Base-by-base conservation (phyloP, 2,329 filamentous ascomycete genomes). In the Microcyclospora pomicola region DNA sequence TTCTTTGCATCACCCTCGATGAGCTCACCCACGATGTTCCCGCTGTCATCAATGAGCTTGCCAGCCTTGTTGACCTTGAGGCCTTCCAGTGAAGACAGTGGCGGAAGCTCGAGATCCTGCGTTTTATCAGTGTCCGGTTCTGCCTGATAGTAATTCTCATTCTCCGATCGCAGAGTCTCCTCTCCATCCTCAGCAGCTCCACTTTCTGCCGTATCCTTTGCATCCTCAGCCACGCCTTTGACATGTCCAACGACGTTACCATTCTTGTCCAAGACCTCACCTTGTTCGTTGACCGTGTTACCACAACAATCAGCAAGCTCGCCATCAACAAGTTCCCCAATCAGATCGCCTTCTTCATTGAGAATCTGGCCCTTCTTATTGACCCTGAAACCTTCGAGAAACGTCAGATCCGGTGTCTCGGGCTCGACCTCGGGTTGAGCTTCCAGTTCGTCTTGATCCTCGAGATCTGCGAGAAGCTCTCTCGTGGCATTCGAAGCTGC, bases 201-300 rank as follows among this genome's bases (percentile, higher is more conserved):
- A 39, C 80, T 72, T 49, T 79, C 75, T 14, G 75, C 75, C 56
- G 77, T 65, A 42, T 68, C 69, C 46, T 80, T 77, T 34, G 64
- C 69, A 31, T 65, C 63, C 40, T 69, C 64, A 27, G 68, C 64
- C 13, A 65, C 56, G 36, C 69, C 59, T 31, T 64, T 60, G 43
- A 69, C 66, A 49, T 65, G 64, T 39, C 66, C 66, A 36, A 70
- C 53, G 41, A 68, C 60, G 6, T 68, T 66, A 44, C 66, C 66
- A 2, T 65, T 53, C 57, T 69, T 68, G 55, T 68, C 64, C 39
- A 66, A 51, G 28, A 69, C 64, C 44, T 70, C 66, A 36, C 66
- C 66, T 53, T 66, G 63, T 40, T 67, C 65, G 50, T 69, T 69
- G 52, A 65, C 51, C 42, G 59, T 65, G 58, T 67, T 67, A 43